Percentiles rank a stretch among this genome's conserved stretches.
These are phyloP conservation scores for Ganoderma boninense DNA, from an alignment of 1,284 basidiomycete genomes.

Conservation along the genomic window DNA sequence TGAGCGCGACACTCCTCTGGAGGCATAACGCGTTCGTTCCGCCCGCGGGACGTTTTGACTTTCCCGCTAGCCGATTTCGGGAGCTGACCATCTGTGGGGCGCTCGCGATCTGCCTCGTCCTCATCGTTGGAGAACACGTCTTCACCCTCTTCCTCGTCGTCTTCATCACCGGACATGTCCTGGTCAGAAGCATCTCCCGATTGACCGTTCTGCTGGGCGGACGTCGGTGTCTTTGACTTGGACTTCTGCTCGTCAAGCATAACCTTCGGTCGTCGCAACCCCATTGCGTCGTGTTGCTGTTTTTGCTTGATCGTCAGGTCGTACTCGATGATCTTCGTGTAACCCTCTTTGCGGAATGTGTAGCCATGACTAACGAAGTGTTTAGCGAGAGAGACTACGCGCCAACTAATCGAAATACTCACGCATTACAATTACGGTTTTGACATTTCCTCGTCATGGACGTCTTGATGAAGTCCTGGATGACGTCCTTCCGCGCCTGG, in stretches of 20 bases:
- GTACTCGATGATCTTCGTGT: conserved; percentile 95
- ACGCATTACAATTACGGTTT: conserved; percentile 83
- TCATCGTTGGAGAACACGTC: conserved; percentile 55
- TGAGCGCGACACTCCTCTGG: conserved; percentile 95
- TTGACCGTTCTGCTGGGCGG: conserved; percentile 5
- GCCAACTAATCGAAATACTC: conserved; percentile 47
- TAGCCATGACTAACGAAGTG: conserved; percentile 71
- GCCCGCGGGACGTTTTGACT: conserved; percentile 77
- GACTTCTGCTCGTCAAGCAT: conserved; percentile 59
- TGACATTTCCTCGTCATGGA: conserved; percentile 79
- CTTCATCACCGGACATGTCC: conserved; percentile 45
- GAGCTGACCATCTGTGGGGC: conserved; percentile 41
- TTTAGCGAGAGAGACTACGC: background rate
- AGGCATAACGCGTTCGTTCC: conserved; percentile 90
- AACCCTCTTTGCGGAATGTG: conserved; percentile 93
- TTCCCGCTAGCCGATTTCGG: conserved; percentile 82
- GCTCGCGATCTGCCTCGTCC: conserved; percentile 48
- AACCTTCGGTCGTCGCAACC: conserved; percentile 77
- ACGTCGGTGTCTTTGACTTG: conserved; percentile 32
- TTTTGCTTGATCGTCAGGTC: conserved; percentile 88
- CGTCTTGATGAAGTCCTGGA: conserved; percentile 84
- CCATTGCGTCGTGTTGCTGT: conserved; percentile 61
- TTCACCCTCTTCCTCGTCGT: conserved; percentile 56
- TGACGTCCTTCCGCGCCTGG: conserved; percentile 85
- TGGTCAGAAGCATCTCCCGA: conserved; percentile 52